These are phyloP conservation scores for Fusarium sterilihyphosum DNA, from an alignment of 2,329 filamentous ascomycete genomes.

Conservation along the genomic window DNA sequence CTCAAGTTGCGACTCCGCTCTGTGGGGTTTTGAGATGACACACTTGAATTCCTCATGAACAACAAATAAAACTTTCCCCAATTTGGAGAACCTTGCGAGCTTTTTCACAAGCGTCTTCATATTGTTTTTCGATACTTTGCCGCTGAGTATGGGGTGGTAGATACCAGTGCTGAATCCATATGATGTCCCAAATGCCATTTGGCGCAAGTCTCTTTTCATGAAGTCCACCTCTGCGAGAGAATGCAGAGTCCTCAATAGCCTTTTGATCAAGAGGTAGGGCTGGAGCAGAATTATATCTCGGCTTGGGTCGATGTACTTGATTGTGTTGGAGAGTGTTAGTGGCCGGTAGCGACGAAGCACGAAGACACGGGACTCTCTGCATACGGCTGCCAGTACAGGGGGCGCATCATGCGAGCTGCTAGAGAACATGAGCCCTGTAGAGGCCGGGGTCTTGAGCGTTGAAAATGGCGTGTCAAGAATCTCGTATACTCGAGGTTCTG, in stretches of 20 bases:
- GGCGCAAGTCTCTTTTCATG: slow-evolving; percentile 26
- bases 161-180: slow-evolving; percentile 38
- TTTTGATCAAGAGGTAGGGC: slow-evolving; percentile 29
- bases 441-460: slow-evolving; percentile 29
- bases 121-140: slow-evolving; percentile 36
- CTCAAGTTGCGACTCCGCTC: slow-evolving; percentile 13
- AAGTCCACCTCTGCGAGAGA: slow-evolving; percentile 27
- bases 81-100: slow-evolving; percentile 20
- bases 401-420: slow-evolving; percentile 30
- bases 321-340: slow-evolving; percentile 22
- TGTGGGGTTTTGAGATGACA: background rate
- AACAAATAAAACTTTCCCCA: slow-evolving; percentile 27
- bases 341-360: slow-evolving; percentile 23
- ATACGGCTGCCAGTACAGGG: slow-evolving; percentile 18
- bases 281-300: slow-evolving; percentile 33
- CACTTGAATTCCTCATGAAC: slow-evolving; percentile 34
- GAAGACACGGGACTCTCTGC: slow-evolving; percentile 21
- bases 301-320: slow-evolving; percentile 27
- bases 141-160: slow-evolving; percentile 27
- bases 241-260: slow-evolving; percentile 26
- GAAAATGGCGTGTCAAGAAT: slow-evolving; percentile 32
- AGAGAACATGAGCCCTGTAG: slow-evolving; percentile 31
- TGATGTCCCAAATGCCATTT: slow-evolving; percentile 34
- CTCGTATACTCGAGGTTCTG: slow-evolving; percentile 35
- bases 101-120: slow-evolving; percentile 32